Conservation (phyloP, 208 protist genomes). For the Naegleria gruberi region DNA sequence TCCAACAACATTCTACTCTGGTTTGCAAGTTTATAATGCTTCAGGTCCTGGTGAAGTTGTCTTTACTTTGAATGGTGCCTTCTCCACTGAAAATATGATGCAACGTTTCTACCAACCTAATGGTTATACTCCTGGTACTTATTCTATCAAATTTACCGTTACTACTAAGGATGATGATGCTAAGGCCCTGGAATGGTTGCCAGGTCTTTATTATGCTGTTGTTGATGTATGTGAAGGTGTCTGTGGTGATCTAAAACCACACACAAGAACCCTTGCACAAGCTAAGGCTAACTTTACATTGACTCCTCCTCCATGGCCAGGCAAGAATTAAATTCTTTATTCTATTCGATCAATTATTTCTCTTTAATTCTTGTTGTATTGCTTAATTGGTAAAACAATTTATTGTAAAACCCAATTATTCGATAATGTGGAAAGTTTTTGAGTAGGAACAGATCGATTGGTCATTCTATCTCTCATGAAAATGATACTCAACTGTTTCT, state of each 20-base stretch:
- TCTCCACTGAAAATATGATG: conserved; percentile 22
- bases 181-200: neutral
- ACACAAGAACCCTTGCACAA: conserved; percentile 28
- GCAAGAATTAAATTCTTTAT: no score
- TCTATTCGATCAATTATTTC: no score
- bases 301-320: neutral
- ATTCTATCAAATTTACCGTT: conserved; percentile 19
- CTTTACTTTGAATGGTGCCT: neutral
- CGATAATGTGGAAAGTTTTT: no score
- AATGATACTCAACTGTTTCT: neutral
- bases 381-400: no score
- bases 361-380: no score
- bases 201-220: conserved; percentile 33
- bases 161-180: conserved; percentile 27
- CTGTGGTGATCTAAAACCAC: conserved; percentile 36
- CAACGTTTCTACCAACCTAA: neutral
- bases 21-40: neutral
- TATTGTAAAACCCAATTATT: no score
- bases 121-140: conserved; percentile 27
- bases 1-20: neutral
- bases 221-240: conserved; percentile 37
- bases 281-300: neutral
- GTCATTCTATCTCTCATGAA: neutral
- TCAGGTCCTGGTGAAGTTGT: neutral
- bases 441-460: no score